Percentiles rank a stretch among this genome's conserved stretches.
These are phyloP conservation scores for Colletotrichum chrysophilum DNA, from an alignment of 2,329 filamentous ascomycete species.

Conservation along the genomic window DNA sequence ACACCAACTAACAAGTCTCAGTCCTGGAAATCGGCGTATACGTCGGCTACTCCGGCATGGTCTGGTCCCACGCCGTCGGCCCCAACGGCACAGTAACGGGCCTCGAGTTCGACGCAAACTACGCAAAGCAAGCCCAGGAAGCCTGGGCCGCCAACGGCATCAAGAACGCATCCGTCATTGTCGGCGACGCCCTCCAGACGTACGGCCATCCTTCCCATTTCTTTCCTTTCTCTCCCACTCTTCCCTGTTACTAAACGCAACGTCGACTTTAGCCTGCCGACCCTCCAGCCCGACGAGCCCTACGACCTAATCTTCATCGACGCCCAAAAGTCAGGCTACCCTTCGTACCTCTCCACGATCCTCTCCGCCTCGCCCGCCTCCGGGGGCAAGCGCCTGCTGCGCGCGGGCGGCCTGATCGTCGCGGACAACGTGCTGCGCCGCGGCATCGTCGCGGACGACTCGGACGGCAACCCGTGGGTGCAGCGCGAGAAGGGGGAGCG, in stretches of 20 bases:
- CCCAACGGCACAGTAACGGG: conserved; percentile 45
- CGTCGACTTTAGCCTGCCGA: conserved; percentile 29
- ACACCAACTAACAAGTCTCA: conserved; percentile 19
- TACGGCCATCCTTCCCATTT: conserved; percentile 31
- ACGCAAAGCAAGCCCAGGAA: conserved; percentile 44
- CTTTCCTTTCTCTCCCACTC: background rate
- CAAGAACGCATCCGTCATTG: conserved; percentile 50
- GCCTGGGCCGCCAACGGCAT: conserved; percentile 43
- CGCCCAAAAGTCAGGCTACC: conserved; percentile 58
- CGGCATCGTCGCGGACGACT: conserved; percentile 49
- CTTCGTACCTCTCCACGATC: conserved; percentile 50
- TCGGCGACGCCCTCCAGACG: conserved; percentile 53
- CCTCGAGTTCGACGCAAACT: conserved; percentile 51
- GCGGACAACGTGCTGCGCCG: conserved; percentile 59
- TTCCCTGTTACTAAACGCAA: background rate
- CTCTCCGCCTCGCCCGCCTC: conserved; percentile 47
- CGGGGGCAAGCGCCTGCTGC: conserved; percentile 44
- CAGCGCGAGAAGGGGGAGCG: conserved; percentile 7
- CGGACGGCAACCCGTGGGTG: conserved; percentile 20
- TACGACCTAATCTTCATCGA: conserved; percentile 62
- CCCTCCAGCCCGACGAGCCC: conserved; percentile 41
- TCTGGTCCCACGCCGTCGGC: conserved; percentile 53
- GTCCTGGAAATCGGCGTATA: conserved; percentile 56
- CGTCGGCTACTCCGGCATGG: conserved; percentile 52
- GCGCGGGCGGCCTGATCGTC: conserved; percentile 54